phyloP scores from a whole-genome alignment of 768 basidiomycete genomes.

The Boletus reticuloceps region DNA sequence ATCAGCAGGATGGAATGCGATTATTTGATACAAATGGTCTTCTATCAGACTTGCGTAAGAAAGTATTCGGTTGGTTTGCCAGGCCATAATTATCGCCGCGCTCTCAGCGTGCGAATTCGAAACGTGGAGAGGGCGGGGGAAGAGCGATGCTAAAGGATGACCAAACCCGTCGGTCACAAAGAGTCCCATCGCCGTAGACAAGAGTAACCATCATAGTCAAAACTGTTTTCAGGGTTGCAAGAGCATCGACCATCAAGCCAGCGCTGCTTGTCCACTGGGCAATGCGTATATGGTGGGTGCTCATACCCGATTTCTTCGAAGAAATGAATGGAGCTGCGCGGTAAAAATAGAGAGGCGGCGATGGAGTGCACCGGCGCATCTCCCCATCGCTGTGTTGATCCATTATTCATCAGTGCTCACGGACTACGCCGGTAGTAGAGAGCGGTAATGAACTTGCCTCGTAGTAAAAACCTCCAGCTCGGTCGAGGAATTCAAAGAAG shows the following conservation, averaged over 20 bases:
- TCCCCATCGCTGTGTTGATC: slow-evolving; percentile 70
- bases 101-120: neutral
- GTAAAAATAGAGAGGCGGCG: slow-evolving; percentile 85
- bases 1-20: neutral
- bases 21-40: slow-evolving; percentile 4
- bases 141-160: neutral
- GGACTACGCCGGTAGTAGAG: neutral
- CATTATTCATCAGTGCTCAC: neutral
- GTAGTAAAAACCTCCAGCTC: slow-evolving; percentile 84
- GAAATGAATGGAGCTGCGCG: slow-evolving; percentile 89
- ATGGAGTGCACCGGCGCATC: slow-evolving; percentile 93
- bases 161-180: neutral
- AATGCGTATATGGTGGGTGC: slow-evolving; percentile 28
- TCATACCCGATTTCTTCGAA: slow-evolving; percentile 79
- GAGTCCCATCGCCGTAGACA: slow-evolving; percentile 23
- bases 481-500: slow-evolving; percentile 82
- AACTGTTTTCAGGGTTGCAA: slow-evolving; percentile 19
- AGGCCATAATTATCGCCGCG: neutral
- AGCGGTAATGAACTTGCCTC: slow-evolving; percentile 46
- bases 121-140: neutral
- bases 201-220: slow-evolving; percentile 30
- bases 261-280: slow-evolving; percentile 16
- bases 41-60: neutral
- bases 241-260: slow-evolving; percentile 26
- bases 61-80: neutral